phyloP scores from a whole-genome alignment of 2,329 filamentous ascomycete species.

The Lachnellula cervina region DNA sequence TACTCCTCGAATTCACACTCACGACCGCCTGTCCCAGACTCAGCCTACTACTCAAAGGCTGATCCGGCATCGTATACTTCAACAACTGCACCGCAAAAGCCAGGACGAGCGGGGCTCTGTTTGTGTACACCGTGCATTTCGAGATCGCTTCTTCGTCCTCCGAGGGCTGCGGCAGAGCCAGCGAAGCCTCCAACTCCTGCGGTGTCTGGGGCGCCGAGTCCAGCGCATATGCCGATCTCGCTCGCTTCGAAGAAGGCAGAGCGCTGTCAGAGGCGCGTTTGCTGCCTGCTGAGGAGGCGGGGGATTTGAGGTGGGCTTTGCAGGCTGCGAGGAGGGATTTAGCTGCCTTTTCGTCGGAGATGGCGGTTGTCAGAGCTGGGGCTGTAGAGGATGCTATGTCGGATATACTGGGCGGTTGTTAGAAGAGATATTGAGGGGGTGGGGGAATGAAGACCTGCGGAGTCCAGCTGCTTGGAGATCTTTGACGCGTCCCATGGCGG shows the following conservation, averaged over 20 bases:
- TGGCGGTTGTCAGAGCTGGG: constrained; percentile 17
- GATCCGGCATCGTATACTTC: constrained; percentile 78
- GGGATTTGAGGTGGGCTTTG: constrained; percentile 22
- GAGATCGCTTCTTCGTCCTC: constrained; percentile 56
- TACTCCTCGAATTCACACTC: constrained; percentile 72
- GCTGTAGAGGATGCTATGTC: constrained; percentile 25
- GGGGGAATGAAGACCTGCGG: constrained; percentile 42
- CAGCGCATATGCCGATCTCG: constrained; percentile 27
- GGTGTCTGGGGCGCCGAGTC: constrained; percentile 34
- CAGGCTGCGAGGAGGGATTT: constrained; percentile 29
- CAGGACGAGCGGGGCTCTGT: constrained; percentile 75
- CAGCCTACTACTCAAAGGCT: constrained; percentile 76
- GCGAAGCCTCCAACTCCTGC: constrained; percentile 56
- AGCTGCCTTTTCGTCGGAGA: constrained; percentile 29
- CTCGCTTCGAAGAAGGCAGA: constrained; percentile 22
- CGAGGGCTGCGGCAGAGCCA: constrained; percentile 51
- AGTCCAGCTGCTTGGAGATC: constrained; percentile 51
- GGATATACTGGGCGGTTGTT: constrained; percentile 23
- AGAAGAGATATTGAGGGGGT: constrained; percentile 8
- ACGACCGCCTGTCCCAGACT: constrained; percentile 82
- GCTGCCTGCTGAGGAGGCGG: constrained; percentile 11
- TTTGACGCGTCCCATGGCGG: constrained; percentile 54
- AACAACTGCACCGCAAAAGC: constrained; percentile 72
- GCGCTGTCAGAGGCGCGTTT: constrained; percentile 20
- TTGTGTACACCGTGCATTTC: constrained; percentile 59